Evolutionary conservation across 2,329 filamentous ascomycete genomes (phyloP).

Genomic region (Aureobasidium leucospermi): DNA sequence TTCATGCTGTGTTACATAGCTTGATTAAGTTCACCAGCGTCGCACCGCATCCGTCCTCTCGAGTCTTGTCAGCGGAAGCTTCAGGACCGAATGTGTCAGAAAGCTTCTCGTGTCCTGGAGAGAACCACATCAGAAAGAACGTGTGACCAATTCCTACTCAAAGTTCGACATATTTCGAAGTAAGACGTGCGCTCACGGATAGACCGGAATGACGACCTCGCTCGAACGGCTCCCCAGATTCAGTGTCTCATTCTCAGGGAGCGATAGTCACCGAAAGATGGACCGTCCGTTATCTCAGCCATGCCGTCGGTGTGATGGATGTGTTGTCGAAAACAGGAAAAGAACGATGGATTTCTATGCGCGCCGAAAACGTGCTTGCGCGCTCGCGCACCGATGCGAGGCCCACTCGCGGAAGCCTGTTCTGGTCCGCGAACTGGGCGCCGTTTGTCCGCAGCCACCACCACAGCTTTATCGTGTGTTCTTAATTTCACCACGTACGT

Average conservation of each 20-base stretch:
- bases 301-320: background rate
- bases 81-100: background rate
- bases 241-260: background rate
- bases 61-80: too few species aligned
- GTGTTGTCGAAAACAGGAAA: background rate
- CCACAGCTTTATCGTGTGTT: background rate
- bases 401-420: background rate
- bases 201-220: background rate
- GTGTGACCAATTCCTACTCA: background rate
- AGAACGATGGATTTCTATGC: background rate
- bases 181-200: background rate
- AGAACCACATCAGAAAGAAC: background rate
- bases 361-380: slow-evolving; percentile 2
- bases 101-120: background rate
- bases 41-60: background rate
- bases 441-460: slow-evolving; percentile 9
- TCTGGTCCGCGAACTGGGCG: background rate
- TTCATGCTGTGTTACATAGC: background rate
- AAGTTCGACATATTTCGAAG: background rate
- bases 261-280: background rate
- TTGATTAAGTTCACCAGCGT: background rate
- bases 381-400: background rate
- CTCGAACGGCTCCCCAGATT: background rate
- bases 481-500: background rate
- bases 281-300: background rate